Base-by-base conservation (phyloP, 2,329 filamentous ascomycete species). In the Dothideomycetes sp. region DNA sequence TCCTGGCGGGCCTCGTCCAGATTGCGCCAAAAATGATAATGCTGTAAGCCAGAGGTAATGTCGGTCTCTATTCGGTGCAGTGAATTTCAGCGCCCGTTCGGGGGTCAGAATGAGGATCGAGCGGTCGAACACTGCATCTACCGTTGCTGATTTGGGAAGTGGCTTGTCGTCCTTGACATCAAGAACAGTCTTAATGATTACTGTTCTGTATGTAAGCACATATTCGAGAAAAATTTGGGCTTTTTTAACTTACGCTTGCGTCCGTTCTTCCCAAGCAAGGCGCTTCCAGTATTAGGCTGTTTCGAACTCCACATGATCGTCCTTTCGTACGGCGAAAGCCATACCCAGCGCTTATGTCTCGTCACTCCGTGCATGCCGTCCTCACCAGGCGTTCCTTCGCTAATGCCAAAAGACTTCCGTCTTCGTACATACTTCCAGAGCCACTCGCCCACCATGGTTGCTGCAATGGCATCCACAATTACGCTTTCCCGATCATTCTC, bases 251-350 rank as follows among this genome's bases (percentile, higher is more conserved):
- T 72, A 94, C 89, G 65, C 65, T 96, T 98, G 51, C 91, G 80
- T 40, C 91, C 91, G 56, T 82, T 83, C 68, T 96, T 98, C 49
- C 91, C 91, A 70, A 96, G 73, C 60, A 98, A 64, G 22, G 88
- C 89, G 52, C 77, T 82, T 22, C 88, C 87, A 50, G 80, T 86
- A 8, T 80, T 85, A 12, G 91, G 91, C 62, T 98, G 91, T 69
- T 94, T 95, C 70, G 83, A 94, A 61, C 89, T 95, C 91, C 91
- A 98, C 60, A 98, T 84, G 44, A 98, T 89, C 10, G 89, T 82
- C 46, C 88, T 75, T 62, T 98, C 91, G 55, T 98, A 96, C 3
- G 91, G 91, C 14, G 89, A 91, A 47, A 98, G 74, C 91, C 91
- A 98, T 2, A 98, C 91, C 91, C 91, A 98, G 59, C 91, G 75